Percentiles rank a stretch among this genome's conserved stretches.
Evolutionary conservation across 2,329 filamentous ascomycete species (phyloP).

Genomic region (Cytospora mali): DNA sequence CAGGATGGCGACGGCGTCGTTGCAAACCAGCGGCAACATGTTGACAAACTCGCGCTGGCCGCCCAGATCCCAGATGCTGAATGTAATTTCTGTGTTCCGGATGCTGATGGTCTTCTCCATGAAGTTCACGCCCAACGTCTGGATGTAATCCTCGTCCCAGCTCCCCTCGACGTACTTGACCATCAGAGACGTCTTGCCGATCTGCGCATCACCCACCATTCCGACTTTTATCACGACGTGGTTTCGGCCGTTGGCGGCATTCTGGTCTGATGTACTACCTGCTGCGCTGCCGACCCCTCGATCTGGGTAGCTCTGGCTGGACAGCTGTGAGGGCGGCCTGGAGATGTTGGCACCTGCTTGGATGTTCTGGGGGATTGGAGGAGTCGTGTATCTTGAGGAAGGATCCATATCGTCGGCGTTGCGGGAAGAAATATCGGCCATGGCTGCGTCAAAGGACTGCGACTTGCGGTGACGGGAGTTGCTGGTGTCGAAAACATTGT

Average conservation of each 20-base stretch:
- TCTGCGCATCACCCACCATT: constrained; percentile 99
- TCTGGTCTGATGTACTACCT: constrained; percentile 34
- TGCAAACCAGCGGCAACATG: constrained; percentile 99
- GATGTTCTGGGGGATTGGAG: constrained; percentile 45
- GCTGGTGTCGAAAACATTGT: constrained; percentile 38
- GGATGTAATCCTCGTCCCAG: constrained; percentile 99
- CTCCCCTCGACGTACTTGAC: constrained; percentile 99
- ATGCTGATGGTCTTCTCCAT: constrained; percentile 99
- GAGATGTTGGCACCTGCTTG: constrained; percentile 47
- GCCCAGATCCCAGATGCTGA: constrained; percentile 98
- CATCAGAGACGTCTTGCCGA: constrained; percentile 98
- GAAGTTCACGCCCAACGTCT: constrained; percentile 98
- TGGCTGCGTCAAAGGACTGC: constrained; percentile 54
- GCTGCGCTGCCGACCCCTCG: constrained; percentile 43
- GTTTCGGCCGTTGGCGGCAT: constrained; percentile 54
- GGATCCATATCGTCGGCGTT: constrained; percentile 43
- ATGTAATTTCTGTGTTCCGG: constrained; percentile 98
- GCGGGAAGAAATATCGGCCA: constrained; percentile 41
- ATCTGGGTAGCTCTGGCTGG: constrained; percentile 47
- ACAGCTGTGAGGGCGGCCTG: constrained; percentile 59
- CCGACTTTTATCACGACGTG: constrained; percentile 98
- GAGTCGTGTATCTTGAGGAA: constrained; percentile 49
- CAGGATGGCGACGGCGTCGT: constrained; percentile 95
- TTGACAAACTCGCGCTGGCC: constrained; percentile 99
- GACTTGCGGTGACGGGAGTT: constrained; percentile 40